These are phyloP conservation scores for Ustilago esculenta DNA, from an alignment of 1,284 basidiomycete species.

Conservation along the genomic window DNA sequence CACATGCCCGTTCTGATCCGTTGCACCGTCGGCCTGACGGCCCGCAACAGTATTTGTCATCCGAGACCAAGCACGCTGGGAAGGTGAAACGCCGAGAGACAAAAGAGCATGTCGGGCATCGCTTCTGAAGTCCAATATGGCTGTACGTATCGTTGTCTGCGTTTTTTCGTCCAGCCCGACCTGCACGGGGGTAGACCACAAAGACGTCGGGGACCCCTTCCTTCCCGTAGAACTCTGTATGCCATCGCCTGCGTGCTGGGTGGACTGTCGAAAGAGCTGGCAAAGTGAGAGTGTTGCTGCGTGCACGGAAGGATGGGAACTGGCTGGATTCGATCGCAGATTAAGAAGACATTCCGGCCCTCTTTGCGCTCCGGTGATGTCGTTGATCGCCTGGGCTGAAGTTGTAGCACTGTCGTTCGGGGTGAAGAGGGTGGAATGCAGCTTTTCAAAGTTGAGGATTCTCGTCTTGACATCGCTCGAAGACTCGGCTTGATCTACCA, in stretches of 20 bases:
- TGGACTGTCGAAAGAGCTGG: conserved; percentile 2
- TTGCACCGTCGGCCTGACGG: background rate
- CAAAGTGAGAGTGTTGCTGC: conserved; percentile 13
- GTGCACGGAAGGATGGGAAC: conserved; percentile 2
- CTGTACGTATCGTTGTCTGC: background rate
- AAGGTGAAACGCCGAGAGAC: conserved; percentile 9
- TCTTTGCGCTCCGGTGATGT: background rate
- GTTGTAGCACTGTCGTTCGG: too few species aligned
- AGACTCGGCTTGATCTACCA: background rate
- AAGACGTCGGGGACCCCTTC: background rate
- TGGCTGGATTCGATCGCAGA: background rate
- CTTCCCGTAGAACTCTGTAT: background rate
- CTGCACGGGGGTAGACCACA: conserved; percentile 6
- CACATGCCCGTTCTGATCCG: background rate
- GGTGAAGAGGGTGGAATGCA: conserved; percentile 14
- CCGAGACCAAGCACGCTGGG: conserved; percentile 14
- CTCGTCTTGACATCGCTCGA: conserved; percentile 17
- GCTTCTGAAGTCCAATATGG: conserved; percentile 13
- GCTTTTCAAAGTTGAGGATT: conserved; percentile 2
- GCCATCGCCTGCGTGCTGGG: too few species aligned
- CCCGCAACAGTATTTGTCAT: background rate
- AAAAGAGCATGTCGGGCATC: conserved; percentile 15
- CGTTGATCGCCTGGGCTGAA: too few species aligned
- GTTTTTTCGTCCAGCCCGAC: background rate
- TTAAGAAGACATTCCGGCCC: background rate